Evolutionary conservation across 352 stramenopile genomes (phyloP).

Genomic region (Pythium phragmitis): DNA sequence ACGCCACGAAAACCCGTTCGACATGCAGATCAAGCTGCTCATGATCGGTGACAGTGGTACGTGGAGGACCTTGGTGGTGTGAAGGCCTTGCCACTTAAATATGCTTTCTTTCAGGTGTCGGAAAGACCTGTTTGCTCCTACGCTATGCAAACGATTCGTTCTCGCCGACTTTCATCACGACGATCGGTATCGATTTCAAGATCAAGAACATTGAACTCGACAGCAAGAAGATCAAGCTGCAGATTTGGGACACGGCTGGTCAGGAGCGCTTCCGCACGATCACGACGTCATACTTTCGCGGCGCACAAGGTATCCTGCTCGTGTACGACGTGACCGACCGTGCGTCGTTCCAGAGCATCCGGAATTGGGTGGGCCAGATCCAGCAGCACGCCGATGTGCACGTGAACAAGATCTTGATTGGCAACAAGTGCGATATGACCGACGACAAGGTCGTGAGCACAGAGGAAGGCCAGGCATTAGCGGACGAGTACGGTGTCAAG

Average conservation of each 20-base stretch:
- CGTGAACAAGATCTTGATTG: slow-evolving; percentile 99
- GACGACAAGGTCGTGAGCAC: slow-evolving; percentile 96
- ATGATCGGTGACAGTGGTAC: slow-evolving; percentile 97
- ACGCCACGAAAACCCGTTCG: slow-evolving; percentile 91
- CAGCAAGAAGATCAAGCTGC: slow-evolving; percentile 97
- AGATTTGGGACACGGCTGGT: slow-evolving; percentile 99
- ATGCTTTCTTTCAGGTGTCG: slow-evolving; percentile 57
- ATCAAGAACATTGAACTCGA: slow-evolving; percentile 93
- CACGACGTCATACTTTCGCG: slow-evolving; percentile 99
- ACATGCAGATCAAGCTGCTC: slow-evolving; percentile 98
- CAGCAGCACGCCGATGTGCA: slow-evolving; percentile 98
- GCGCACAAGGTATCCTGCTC: slow-evolving; percentile 98
- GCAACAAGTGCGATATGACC: slow-evolving; percentile 99
- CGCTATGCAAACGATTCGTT: slow-evolving; percentile 91
- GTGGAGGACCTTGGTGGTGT: slow-evolving; percentile 22
- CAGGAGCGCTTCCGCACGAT: slow-evolving; percentile 99
- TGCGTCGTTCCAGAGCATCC: slow-evolving; percentile 96
- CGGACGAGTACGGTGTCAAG: slow-evolving; percentile 93
- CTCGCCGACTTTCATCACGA: slow-evolving; percentile 90
- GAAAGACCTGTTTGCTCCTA: slow-evolving; percentile 87
- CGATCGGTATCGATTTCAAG: slow-evolving; percentile 91
- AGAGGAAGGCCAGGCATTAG: slow-evolving; percentile 93
- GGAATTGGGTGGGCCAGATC: slow-evolving; percentile 98
- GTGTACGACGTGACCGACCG: slow-evolving; percentile 98
- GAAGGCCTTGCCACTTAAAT: neutral